Percentiles rank a stretch among this genome's conserved stretches.
Evolutionary conservation across 2,329 filamentous ascomycete genomes (phyloP).

Genomic region (Metarhizium sp.): DNA sequence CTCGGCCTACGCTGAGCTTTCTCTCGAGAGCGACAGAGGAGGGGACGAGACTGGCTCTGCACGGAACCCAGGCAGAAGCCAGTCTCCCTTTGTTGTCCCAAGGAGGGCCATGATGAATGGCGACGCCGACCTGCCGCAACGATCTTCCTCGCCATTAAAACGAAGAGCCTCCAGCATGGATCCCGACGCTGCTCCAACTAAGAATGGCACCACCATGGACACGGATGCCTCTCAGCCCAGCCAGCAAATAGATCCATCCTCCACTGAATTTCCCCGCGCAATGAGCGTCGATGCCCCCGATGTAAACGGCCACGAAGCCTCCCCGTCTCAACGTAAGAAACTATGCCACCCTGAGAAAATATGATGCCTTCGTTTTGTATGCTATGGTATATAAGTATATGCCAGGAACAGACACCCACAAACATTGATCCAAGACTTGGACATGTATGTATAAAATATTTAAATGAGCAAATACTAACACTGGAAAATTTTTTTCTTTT

Average conservation of each 20-base stretch:
- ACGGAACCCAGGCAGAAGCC: slow-evolving; percentile 31
- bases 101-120: slow-evolving; percentile 51
- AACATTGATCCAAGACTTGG: no score
- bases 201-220: slow-evolving; percentile 34
- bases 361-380: not conserved
- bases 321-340: slow-evolving; percentile 4
- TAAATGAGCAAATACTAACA: slow-evolving; percentile 2
- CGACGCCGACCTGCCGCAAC: slow-evolving; percentile 46
- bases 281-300: slow-evolving; percentile 33
- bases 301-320: slow-evolving; percentile 7
- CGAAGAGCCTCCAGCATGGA: slow-evolving; percentile 55
- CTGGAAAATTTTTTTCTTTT: not conserved
- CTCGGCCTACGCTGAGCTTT: slow-evolving; percentile 45
- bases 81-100: slow-evolving; percentile 42
- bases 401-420: no score
- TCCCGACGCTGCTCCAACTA: slow-evolving; percentile 31
- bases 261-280: slow-evolving; percentile 22
- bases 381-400: not conserved
- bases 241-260: slow-evolving; percentile 10
- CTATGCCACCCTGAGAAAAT: not conserved
- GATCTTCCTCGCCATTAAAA: slow-evolving; percentile 57
- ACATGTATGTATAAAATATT: not conserved
- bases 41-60: slow-evolving; percentile 35
- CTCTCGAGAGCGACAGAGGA: slow-evolving; percentile 45
- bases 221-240: slow-evolving; percentile 27